These are phyloP conservation scores for Claviceps capensis DNA, from an alignment of 2,329 filamentous ascomycete species.

Conservation along the genomic window DNA sequence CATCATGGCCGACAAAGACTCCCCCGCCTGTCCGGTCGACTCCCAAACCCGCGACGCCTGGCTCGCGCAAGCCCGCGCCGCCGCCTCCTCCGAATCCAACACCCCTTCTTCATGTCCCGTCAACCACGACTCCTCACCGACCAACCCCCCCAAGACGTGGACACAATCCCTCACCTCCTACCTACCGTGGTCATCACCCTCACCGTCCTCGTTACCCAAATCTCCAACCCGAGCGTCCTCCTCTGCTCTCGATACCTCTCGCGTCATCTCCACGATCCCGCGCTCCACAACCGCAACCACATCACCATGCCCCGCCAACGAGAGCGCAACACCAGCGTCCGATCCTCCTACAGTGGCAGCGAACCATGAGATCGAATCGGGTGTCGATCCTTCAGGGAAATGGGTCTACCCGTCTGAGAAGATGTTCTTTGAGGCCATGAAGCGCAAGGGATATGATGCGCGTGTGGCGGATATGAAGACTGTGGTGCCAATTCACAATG, in stretches of 20 bases:
- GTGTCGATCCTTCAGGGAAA: conserved; percentile 61
- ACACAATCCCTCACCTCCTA: conserved; percentile 27
- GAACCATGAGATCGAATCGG: conserved; percentile 69
- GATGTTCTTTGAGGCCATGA: conserved; percentile 97
- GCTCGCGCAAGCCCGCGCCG: conserved; percentile 54
- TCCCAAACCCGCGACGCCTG: conserved; percentile 78
- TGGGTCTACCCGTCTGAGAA: conserved; percentile 96
- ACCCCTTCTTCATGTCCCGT: conserved; percentile 22
- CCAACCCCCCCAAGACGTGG: conserved; percentile 25
- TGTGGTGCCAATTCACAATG: conserved; percentile 95
- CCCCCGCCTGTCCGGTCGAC: conserved; percentile 66
- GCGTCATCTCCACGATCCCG: conserved; percentile 70
- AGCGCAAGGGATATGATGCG: conserved; percentile 71
- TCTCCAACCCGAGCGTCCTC: conserved; percentile 7
- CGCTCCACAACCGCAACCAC: conserved; percentile 30
- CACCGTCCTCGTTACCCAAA: conserved; percentile 14
- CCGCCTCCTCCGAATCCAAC: conserved; percentile 19
- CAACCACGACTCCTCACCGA: conserved; percentile 15
- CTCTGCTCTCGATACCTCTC: conserved; percentile 43
- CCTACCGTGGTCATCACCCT: conserved; percentile 25
- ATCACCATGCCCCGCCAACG: conserved; percentile 22
- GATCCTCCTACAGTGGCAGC: conserved; percentile 43
- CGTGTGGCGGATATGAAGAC: conserved; percentile 67
- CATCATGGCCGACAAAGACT: conserved; percentile 8
- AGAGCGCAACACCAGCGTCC: conserved; percentile 13